These are phyloP conservation scores for Colletotrichum echinochloae DNA, from an alignment of 2,329 filamentous ascomycete genomes.

Conservation along the genomic window DNA sequence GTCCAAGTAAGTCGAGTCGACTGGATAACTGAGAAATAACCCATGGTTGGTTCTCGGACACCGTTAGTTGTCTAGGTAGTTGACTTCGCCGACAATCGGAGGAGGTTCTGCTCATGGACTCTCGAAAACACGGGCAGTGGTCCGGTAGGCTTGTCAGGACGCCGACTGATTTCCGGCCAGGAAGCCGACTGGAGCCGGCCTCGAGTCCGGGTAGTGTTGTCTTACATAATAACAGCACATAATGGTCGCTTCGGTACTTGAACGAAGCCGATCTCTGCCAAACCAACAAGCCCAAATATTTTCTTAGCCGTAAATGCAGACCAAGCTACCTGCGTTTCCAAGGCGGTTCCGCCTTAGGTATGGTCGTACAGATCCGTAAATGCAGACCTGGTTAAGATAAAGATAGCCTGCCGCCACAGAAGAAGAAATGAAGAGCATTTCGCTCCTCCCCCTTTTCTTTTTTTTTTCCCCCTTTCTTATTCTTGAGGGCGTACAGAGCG, in stretches of 20 bases:
- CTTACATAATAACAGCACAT: neutral
- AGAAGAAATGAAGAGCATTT: neutral
- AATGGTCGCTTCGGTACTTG: neutral
- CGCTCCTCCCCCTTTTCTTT: neutral
- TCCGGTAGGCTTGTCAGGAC: neutral
- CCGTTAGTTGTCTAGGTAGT: neutral
- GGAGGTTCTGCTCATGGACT: neutral
- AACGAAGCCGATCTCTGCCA: constrained; percentile 1
- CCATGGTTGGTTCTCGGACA: constrained; percentile 1
- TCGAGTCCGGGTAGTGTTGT: neutral
- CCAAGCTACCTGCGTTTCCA: neutral
- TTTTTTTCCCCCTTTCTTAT: neutral
- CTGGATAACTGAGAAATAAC: neutral
- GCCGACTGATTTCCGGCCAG: neutral
- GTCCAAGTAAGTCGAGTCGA: neutral
- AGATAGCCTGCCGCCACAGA: neutral
- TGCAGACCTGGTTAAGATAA: neutral
- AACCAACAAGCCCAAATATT: neutral
- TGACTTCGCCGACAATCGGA: constrained; percentile 31
- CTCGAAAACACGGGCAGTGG: neutral
- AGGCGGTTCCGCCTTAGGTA: neutral
- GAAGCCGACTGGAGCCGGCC: constrained; percentile 21
- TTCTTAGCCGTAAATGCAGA: neutral
- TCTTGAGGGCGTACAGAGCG: neutral
- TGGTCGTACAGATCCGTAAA: neutral